Base-by-base conservation (phyloP, 495 filamentous ascomycete species). In the Collariella sp. region DNA sequence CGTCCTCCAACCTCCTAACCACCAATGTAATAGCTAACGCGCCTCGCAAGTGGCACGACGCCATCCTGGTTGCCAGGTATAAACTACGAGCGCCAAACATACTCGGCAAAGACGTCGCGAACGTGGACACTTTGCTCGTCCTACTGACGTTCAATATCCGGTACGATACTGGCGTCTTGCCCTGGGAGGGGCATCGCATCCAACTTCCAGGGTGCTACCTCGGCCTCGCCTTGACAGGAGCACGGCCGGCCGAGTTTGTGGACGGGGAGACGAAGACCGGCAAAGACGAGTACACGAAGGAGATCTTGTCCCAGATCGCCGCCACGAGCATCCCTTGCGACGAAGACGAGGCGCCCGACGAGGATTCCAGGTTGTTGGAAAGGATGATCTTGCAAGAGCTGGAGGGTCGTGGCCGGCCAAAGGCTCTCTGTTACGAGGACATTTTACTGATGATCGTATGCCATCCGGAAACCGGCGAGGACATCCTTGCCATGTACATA, bases 1-100 rank as follows among this genome's bases (percentile, higher is more conserved):
- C 62, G 62, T 57, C 61, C 43, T 56, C 53, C n/a, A 5, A 15
- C 45, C 46, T 40, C 59, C 40, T 55, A 24, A 34, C 45, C 36
- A 57, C 44, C 24, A 51, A 45, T 19, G 26, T 18, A 36, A 26
- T 35, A 20, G 22, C 29, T 33, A 39, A 50, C 23, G 41, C 20
- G n/a, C 13, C 39, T 48, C 11, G 47, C 11, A 52, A 62, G 61
- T 67, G 60, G 45, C 60, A 60, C 54, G 59, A 60, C 59, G 55
- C 61, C 46, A 31, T 55, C 38, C 53, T 62, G 45, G 56, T 63
- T 49, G 54, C 57, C 50, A 36, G 56, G 20, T 63, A 62, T 50
- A 57, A 62, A 52, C 67, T 69, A 50, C 60, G 52, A 58, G 51
- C 55, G 60, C 61, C 65, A 49, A 61, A 67, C 36, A 66, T 52